Evolutionary conservation across 345 rosid genomes (phyloP).

Genomic region (Syzygium aqueum): DNA sequence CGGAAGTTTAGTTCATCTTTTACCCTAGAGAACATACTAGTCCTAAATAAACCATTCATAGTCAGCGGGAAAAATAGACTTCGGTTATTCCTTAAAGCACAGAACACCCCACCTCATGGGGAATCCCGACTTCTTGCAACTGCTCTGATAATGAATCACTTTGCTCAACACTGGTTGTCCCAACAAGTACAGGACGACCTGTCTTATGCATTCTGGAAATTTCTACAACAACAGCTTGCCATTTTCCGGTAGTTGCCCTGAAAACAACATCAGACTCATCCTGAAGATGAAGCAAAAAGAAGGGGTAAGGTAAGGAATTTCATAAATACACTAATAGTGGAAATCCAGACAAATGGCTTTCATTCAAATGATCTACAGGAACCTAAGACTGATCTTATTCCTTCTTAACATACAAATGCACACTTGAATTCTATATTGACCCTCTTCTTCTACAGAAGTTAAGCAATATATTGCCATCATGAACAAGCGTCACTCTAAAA

Average conservation of each 20-base stretch:
- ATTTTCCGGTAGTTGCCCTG: slow-evolving; percentile 84
- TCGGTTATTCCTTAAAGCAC: background rate
- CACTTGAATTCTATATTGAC: background rate
- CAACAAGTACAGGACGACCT: slow-evolving; percentile 92
- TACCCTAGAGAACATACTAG: background rate
- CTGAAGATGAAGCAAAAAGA: slow-evolving; percentile 33
- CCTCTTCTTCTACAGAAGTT: background rate
- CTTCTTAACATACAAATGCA: background rate
- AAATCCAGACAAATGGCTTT: background rate
- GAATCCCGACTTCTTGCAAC: slow-evolving; percentile 72
- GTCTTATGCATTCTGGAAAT: slow-evolving; percentile 91
- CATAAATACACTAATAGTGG: background rate
- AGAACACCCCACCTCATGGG: slow-evolving; percentile 67
- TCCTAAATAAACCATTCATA: background rate
- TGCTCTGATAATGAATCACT: slow-evolving; percentile 84
- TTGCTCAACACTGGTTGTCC: slow-evolving; percentile 99
- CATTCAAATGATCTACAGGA: background rate
- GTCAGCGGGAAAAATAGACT: background rate
- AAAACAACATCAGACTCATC: slow-evolving; percentile 97
- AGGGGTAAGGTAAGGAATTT: background rate
- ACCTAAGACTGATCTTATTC: background rate
- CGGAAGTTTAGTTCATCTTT: background rate
- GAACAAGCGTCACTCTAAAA: background rate
- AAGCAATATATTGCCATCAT: background rate
- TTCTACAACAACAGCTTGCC: slow-evolving; percentile 94